Evolutionary conservation across 768 basidiomycete genomes (phyloP).

Genomic region (Calocybe indica): DNA sequence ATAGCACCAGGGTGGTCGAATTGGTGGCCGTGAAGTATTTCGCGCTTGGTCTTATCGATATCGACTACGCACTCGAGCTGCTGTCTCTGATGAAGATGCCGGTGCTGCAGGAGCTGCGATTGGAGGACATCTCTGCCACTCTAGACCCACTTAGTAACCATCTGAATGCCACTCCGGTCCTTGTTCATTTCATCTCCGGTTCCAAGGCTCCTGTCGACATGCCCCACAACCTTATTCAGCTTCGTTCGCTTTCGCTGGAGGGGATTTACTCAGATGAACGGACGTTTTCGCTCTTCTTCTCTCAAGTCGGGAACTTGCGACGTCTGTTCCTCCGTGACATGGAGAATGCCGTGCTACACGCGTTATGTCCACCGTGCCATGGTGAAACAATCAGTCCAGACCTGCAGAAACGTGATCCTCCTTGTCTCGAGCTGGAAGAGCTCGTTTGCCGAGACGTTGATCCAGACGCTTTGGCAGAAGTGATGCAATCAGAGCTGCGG

Average conservation of each 20-base stretch:
- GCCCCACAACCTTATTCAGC: constrained; percentile 5
- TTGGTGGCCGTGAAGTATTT: constrained; percentile 26
- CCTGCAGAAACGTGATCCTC: neutral
- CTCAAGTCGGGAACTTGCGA: constrained; percentile 16
- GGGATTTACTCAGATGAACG: constrained; percentile 16
- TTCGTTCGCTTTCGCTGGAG: constrained; percentile 21
- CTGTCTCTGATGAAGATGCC: constrained; percentile 34
- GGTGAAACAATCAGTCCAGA: neutral
- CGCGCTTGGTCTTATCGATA: constrained; percentile 39
- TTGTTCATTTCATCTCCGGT: constrained; percentile 18
- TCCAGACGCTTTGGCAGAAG: constrained; percentile 11
- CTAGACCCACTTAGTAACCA: constrained; percentile 22
- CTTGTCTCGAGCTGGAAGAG: constrained; percentile 16
- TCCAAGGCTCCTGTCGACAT: neutral
- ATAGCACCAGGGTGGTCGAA: constrained; percentile 12
- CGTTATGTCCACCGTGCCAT: constrained; percentile 7
- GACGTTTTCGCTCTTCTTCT: constrained; percentile 19
- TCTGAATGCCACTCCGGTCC: constrained; percentile 27
- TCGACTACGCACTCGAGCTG: constrained; percentile 29
- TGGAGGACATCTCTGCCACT: constrained; percentile 42
- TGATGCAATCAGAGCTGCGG: constrained; percentile 5
- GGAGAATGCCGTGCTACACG: constrained; percentile 16
- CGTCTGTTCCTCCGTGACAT: constrained; percentile 16
- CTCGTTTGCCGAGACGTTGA: constrained; percentile 23
- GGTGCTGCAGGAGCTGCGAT: constrained; percentile 24